These are phyloP conservation scores for Fusarium chlamydosporum DNA, from an alignment of 2,329 filamentous ascomycete species.

Conservation along the genomic window DNA sequence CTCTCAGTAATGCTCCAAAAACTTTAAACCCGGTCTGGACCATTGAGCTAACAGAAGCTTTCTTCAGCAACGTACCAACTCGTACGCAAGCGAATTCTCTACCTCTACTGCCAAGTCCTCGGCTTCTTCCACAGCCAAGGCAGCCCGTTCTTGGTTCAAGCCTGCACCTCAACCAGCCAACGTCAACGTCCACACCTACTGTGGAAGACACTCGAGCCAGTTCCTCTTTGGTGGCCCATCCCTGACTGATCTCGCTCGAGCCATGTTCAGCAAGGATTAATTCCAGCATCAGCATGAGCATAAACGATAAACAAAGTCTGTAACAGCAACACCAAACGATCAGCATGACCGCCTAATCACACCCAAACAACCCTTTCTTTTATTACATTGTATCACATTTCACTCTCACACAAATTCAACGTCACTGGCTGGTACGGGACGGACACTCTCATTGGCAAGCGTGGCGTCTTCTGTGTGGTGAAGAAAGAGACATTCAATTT, in stretches of 20 bases:
- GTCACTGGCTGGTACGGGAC: conserved; percentile 51
- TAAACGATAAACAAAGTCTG: conserved; percentile 19
- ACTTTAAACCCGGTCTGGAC: conserved; percentile 14
- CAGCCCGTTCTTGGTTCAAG: conserved; percentile 54
- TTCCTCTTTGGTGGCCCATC: conserved; percentile 66
- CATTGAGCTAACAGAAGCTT: conserved; percentile 39
- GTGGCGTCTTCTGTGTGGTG: conserved; percentile 41
- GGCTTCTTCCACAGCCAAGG: conserved; percentile 51
- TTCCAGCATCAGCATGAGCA: conserved; percentile 25
- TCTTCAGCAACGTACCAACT: conserved; percentile 49
- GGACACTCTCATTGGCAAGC: conserved; percentile 37
- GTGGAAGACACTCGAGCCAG: conserved; percentile 68
- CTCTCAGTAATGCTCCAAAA: conserved; percentile 26
- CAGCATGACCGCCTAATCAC: conserved; percentile 24
- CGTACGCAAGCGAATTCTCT: conserved; percentile 52
- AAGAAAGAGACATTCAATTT: conserved; percentile 11
- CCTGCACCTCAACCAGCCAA: conserved; percentile 61
- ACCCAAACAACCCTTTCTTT: conserved; percentile 9
- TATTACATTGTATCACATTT: conserved; percentile 27
- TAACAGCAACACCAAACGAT: conserved; percentile 11
- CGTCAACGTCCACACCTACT: conserved; percentile 68
- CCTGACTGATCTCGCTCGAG: conserved; percentile 60
- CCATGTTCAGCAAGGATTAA: conserved; percentile 57
- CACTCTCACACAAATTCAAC: conserved; percentile 25
- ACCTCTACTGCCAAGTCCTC: conserved; percentile 38